Evolutionary conservation across 2,329 filamentous ascomycete species (phyloP).

Genomic region (Curvularia eragrostidis): DNA sequence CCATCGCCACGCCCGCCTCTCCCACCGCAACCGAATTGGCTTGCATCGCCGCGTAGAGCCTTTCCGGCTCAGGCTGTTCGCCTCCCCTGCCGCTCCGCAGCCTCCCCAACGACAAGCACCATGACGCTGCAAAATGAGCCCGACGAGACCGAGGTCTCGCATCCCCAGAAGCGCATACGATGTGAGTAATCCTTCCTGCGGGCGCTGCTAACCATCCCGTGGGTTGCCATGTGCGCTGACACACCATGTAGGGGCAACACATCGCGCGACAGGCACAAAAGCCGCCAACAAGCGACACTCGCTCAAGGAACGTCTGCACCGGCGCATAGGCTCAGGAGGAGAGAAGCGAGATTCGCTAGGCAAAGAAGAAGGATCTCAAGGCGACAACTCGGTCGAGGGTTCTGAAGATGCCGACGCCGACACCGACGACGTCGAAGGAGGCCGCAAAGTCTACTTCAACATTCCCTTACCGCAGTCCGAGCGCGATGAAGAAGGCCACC

Average conservation of each 20-base stretch:
- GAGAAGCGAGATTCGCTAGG: constrained; percentile 66
- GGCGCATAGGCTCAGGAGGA: constrained; percentile 62
- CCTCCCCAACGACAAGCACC: constrained; percentile 30
- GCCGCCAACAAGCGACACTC: constrained; percentile 81
- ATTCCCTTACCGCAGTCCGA: constrained; percentile 75
- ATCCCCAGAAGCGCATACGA: constrained; percentile 78
- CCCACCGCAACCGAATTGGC: constrained; percentile 39
- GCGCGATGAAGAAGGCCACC: constrained; percentile 81
- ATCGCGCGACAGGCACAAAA: constrained; percentile 77
- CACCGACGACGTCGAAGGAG: constrained; percentile 46
- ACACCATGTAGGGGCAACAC: constrained; percentile 74
- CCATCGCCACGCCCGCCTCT: constrained; percentile 6
- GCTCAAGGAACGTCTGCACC: constrained; percentile 77
- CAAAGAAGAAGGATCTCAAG: constrained; percentile 43
- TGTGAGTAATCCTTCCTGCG: constrained; percentile 49
- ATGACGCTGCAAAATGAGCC: constrained; percentile 31
- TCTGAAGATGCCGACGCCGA: constrained; percentile 51
- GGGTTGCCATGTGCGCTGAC: constrained; percentile 11
- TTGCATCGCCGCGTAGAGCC: constrained; percentile 39
- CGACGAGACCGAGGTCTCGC: constrained; percentile 61
- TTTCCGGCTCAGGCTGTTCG: constrained; percentile 49
- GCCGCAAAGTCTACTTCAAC: constrained; percentile 81
- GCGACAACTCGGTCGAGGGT: constrained; percentile 55
- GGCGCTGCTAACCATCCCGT: neutral
- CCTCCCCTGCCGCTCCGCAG: constrained; percentile 33